A percentile compares a stretch with the other conserved stretches of the same genome.
These are phyloP conservation scores for Diplocarpon mali DNA, from an alignment of 2,329 filamentous ascomycete genomes.

Conservation along the genomic window DNA sequence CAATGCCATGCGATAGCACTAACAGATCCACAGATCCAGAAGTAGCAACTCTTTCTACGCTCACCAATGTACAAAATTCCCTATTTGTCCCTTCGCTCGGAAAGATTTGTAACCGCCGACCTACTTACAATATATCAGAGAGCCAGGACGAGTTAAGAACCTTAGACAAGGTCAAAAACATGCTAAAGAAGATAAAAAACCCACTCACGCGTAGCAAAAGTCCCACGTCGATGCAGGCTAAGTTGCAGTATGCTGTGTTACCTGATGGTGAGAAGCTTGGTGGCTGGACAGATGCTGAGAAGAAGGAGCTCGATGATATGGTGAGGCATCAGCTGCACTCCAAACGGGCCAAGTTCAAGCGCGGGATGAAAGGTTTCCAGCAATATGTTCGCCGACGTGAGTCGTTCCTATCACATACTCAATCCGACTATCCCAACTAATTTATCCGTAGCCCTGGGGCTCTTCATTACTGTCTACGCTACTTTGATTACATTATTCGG, in stretches of 20 bases:
- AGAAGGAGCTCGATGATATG: slow-evolving; percentile 68
- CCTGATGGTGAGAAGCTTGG: slow-evolving; percentile 61
- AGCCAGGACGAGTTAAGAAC: slow-evolving; percentile 3
- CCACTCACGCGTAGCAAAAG: background rate
- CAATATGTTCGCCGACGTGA: slow-evolving; percentile 63
- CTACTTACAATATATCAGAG: slow-evolving; percentile 16
- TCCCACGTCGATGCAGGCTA: slow-evolving; percentile 20
- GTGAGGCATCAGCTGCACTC: slow-evolving; percentile 85
- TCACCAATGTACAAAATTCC: slow-evolving; percentile 84
- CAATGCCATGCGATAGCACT: slow-evolving; percentile 8
- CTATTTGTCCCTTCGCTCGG: slow-evolving; percentile 75
- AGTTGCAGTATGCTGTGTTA: slow-evolving; percentile 66
- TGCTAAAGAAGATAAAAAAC: slow-evolving; percentile 11
- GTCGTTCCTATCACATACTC: slow-evolving; percentile 19
- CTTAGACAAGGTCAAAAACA: slow-evolving; percentile 17
- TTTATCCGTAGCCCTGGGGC: slow-evolving; percentile 48
- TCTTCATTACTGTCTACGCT: slow-evolving; percentile 74
- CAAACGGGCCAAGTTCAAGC: slow-evolving; percentile 65
- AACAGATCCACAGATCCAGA: slow-evolving; percentile 54
- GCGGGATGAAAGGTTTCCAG: slow-evolving; percentile 64
- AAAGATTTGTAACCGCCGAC: slow-evolving; percentile 55
- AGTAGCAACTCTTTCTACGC: slow-evolving; percentile 68
- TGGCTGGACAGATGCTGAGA: slow-evolving; percentile 66
- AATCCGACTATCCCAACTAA: background rate
- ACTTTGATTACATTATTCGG: slow-evolving; percentile 77